These are phyloP conservation scores for Aspergillus tanneri DNA, from an alignment of 2,329 filamentous ascomycete genomes.

Conservation along the genomic window DNA sequence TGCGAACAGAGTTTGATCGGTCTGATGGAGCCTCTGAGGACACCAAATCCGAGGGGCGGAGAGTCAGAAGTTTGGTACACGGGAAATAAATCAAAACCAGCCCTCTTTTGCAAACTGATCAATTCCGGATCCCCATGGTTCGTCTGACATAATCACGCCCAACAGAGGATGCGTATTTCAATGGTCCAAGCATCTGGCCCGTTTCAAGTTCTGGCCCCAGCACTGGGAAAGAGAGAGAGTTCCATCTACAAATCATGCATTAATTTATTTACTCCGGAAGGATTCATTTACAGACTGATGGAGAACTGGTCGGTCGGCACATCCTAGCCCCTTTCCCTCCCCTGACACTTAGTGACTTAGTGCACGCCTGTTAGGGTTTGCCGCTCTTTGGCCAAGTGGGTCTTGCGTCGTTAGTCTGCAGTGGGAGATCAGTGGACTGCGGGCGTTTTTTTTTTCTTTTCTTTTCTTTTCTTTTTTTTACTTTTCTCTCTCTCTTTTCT, in stretches of 20 bases:
- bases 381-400: constrained; percentile 1
- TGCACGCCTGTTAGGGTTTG: neutral
- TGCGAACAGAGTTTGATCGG: neutral
- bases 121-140: too few species aligned
- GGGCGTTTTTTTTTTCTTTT: constrained; percentile 1
- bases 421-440: constrained; percentile 14
- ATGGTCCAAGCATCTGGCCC: too few species aligned
- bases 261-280: too few species aligned
- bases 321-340: neutral
- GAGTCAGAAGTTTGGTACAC: neutral
- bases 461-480: neutral
- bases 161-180: too few species aligned
- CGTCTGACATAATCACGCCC: too few species aligned
- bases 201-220: too few species aligned
- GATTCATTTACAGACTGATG: too few species aligned
- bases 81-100: too few species aligned
- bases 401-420: constrained; percentile 4
- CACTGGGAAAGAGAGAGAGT: too few species aligned
- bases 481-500: neutral
- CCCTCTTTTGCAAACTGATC: too few species aligned
- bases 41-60: neutral
- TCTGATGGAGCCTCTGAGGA: neutral
- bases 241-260: too few species aligned
- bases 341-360: too few species aligned
- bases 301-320: neutral